These are phyloP conservation scores for Theobroma cacao DNA, from an alignment of 345 rosid species.

Conservation along the genomic window DNA sequence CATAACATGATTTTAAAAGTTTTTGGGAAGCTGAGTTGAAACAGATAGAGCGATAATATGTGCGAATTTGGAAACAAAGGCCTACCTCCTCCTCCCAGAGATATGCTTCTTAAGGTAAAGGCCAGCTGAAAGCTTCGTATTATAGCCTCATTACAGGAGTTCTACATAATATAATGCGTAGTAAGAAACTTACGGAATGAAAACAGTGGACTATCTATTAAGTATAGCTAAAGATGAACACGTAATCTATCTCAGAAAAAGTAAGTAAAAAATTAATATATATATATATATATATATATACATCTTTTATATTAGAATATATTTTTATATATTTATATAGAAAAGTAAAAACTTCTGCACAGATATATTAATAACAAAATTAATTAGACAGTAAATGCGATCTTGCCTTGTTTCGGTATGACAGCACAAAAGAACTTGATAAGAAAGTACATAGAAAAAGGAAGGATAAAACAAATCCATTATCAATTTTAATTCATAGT, in stretches of 20 bases:
- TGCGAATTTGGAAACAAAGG: not conserved
- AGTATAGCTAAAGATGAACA: not conserved
- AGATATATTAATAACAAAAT: too few relatives aligned
- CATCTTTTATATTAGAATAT: too few relatives aligned
- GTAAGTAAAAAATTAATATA: not conserved
- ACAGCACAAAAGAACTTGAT: not conserved
- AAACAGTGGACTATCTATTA: not conserved
- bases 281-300: too few relatives aligned
- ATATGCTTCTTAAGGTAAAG: constrained; percentile 52
- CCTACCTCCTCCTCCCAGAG: constrained; percentile 46
- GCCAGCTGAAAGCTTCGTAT: constrained; percentile 67
- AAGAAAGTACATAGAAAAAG: not conserved
- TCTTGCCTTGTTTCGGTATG: too few relatives aligned
- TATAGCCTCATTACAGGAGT: constrained; percentile 55
- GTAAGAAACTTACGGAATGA: not conserved
- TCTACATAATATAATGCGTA: constrained; percentile 29
- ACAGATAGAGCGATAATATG: not conserved
- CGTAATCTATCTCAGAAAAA: not conserved
- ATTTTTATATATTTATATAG: too few relatives aligned
- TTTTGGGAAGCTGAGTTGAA: not conserved
- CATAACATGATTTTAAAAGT: not conserved
- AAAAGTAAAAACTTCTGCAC: too few relatives aligned
- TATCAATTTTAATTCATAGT: not conserved
- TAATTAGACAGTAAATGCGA: too few relatives aligned
- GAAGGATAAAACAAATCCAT: not conserved